Evolutionary conservation across 768 basidiomycete genomes (phyloP).

Genomic region (Peribolospora baueri): DNA sequence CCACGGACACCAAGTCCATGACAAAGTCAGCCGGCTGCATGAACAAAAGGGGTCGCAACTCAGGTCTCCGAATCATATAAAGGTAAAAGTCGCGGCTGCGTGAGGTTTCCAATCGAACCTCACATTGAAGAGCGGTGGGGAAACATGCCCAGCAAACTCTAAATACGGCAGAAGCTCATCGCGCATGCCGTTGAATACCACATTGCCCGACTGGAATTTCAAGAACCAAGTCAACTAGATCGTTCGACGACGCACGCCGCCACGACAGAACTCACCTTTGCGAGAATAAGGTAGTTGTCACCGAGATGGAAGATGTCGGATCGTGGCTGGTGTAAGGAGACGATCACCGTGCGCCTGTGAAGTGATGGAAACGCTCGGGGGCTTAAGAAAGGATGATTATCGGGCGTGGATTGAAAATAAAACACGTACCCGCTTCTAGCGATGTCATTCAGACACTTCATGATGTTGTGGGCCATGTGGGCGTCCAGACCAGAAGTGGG

Average conservation of each 20-base stretch:
- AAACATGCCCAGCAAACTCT: background rate
- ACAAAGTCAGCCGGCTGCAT: slow-evolving; percentile 12
- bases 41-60: background rate
- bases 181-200: slow-evolving; percentile 1
- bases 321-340: slow-evolving; percentile 22
- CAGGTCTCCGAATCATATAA: background rate
- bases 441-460: slow-evolving; percentile 24
- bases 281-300: slow-evolving; percentile 20
- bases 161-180: slow-evolving; percentile 5
- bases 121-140: slow-evolving; percentile 10
- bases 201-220: no score
- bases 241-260: background rate
- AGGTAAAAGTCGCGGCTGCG: no score
- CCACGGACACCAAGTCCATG: slow-evolving; percentile 11
- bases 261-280: slow-evolving; percentile 17
- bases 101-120: background rate
- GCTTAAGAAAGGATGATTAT: background rate
- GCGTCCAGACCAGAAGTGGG: slow-evolving; percentile 25
- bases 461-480: slow-evolving; percentile 26
- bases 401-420: background rate
- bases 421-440: slow-evolving; percentile 17
- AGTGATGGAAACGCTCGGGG: background rate
- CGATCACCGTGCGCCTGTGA: slow-evolving; percentile 8
- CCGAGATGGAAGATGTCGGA: slow-evolving; percentile 20
- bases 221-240: no score